Evolutionary conservation across 768 basidiomycete species (phyloP).

Genomic region (Pleurotus citrinopileatus): DNA sequence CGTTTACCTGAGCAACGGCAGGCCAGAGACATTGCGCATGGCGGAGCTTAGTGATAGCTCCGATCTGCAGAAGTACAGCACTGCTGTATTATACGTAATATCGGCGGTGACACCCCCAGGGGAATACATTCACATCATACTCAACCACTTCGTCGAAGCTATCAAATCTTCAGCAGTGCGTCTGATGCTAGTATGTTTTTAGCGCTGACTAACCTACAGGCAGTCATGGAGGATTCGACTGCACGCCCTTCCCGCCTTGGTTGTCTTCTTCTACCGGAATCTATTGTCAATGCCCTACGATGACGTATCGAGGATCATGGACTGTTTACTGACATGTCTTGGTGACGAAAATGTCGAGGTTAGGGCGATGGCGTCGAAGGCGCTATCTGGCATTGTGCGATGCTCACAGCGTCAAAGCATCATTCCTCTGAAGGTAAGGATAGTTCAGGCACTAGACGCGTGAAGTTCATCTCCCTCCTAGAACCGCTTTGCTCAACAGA

Average conservation of each 20-base stretch:
- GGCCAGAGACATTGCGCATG: constrained; percentile 87
- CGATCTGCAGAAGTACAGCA: constrained; percentile 79
- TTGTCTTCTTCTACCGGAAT: constrained; percentile 91
- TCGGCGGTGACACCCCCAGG: constrained; percentile 77
- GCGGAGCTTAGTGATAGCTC: constrained; percentile 85
- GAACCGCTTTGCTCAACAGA: constrained; percentile 77
- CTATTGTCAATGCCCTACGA: constrained; percentile 70
- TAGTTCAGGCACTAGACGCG: background rate
- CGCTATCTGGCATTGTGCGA: constrained; percentile 81
- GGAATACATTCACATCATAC: constrained; percentile 59
- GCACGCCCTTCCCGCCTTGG: constrained; percentile 83
- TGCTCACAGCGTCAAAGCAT: constrained; percentile 91
- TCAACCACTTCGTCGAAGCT: constrained; percentile 61
- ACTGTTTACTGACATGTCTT: constrained; percentile 79
- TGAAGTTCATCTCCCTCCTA: constrained; percentile 27
- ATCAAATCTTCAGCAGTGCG: constrained; percentile 77
- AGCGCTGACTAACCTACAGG: constrained; percentile 37
- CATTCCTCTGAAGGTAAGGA: constrained; percentile 71
- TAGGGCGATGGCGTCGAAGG: constrained; percentile 85
- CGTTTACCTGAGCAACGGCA: constrained; percentile 26
- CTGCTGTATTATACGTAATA: constrained; percentile 76
- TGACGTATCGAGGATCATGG: constrained; percentile 72
- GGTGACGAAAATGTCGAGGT: constrained; percentile 92
- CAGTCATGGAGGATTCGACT: constrained; percentile 91
- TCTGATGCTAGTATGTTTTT: constrained; percentile 12